These are phyloP conservation scores for Colletotrichum echinochloae DNA, from an alignment of 2,329 filamentous ascomycete genomes.

Conservation along the genomic window DNA sequence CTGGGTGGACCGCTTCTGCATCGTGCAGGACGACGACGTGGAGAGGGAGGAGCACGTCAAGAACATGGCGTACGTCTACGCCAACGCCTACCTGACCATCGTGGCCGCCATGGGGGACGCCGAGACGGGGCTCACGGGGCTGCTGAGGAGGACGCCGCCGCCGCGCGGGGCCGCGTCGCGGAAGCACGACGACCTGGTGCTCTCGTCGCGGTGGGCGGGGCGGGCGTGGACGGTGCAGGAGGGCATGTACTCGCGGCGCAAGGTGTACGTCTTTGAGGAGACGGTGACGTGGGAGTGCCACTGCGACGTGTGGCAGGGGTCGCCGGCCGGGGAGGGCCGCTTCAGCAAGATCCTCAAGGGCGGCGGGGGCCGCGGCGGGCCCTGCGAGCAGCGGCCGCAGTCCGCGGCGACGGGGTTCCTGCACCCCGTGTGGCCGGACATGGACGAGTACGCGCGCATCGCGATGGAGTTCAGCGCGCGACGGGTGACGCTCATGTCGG, in stretches of 20 bases:
- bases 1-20: conserved; percentile 61
- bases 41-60: conserved; percentile 55
- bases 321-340: conserved; percentile 21
- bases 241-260: conserved; percentile 55
- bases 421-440: conserved; percentile 58
- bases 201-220: conserved; percentile 53
- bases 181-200: conserved; percentile 55
- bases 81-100: conserved; percentile 59
- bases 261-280: conserved; percentile 59
- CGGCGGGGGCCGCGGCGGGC: conserved; percentile 28
- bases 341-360: conserved; percentile 45
- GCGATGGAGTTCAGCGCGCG: conserved; percentile 58
- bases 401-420: conserved; percentile 52
- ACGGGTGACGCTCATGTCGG: conserved; percentile 54
- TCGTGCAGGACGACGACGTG: conserved; percentile 57
- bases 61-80: conserved; percentile 60
- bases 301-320: conserved; percentile 55
- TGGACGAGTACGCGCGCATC: conserved; percentile 59
- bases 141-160: conserved; percentile 38
- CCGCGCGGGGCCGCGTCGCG: conserved; percentile 46
- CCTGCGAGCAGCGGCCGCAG: conserved; percentile 49
- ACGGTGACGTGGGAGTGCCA: conserved; percentile 60
- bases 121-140: conserved; percentile 50
- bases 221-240: conserved; percentile 60
- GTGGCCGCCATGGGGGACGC: conserved; percentile 57